A percentile compares a stretch with the other conserved stretches of the same genome.
These are phyloP conservation scores for Exophiala sideris DNA, from an alignment of 2,329 filamentous ascomycete species.

Conservation along the genomic window DNA sequence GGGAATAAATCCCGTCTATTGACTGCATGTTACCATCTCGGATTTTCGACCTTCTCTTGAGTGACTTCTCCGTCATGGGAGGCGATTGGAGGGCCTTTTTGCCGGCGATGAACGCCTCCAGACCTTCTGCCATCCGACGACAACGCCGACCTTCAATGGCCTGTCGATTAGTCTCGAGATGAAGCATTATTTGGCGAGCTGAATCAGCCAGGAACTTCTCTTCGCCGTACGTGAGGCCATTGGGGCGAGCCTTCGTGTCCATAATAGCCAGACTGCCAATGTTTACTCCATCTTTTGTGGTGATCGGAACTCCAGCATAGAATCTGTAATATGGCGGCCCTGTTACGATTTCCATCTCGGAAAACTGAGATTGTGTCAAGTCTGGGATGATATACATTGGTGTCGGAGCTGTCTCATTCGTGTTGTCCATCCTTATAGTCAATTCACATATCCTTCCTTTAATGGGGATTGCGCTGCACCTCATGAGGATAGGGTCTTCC, in stretches of 20 bases:
- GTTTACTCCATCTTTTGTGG: conserved; percentile 32
- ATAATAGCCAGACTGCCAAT: conserved; percentile 34
- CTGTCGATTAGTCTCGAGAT: conserved; percentile 32
- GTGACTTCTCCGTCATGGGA: conserved; percentile 13
- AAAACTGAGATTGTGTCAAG: conserved; percentile 34
- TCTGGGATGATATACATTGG: conserved; percentile 33
- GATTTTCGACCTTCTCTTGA: conserved; percentile 6
- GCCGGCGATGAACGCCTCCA: conserved; percentile 34
- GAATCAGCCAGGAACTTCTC: conserved; percentile 30
- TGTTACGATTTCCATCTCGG: conserved; percentile 30
- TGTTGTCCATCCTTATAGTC: conserved; percentile 20
- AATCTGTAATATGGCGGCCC: conserved; percentile 31
- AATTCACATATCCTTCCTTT: conserved; percentile 36
- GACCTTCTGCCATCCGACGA: conserved; percentile 24
- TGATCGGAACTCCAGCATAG: conserved; percentile 34
- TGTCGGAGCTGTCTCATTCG: conserved; percentile 26
- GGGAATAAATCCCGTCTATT: neutral
- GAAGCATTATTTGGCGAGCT: conserved; percentile 31
- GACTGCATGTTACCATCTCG: neutral
- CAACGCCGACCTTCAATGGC: conserved; percentile 28
- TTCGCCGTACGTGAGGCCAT: conserved; percentile 21
- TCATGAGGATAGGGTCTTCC: conserved; percentile 32
- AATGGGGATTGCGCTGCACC: conserved; percentile 34
- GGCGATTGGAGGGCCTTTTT: conserved; percentile 25
- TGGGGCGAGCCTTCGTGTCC: conserved; percentile 25